Percentiles rank a stretch among this genome's conserved stretches.
Conservation (phyloP, 768 basidiomycete species). For the Tylopilus balloui region DNA sequence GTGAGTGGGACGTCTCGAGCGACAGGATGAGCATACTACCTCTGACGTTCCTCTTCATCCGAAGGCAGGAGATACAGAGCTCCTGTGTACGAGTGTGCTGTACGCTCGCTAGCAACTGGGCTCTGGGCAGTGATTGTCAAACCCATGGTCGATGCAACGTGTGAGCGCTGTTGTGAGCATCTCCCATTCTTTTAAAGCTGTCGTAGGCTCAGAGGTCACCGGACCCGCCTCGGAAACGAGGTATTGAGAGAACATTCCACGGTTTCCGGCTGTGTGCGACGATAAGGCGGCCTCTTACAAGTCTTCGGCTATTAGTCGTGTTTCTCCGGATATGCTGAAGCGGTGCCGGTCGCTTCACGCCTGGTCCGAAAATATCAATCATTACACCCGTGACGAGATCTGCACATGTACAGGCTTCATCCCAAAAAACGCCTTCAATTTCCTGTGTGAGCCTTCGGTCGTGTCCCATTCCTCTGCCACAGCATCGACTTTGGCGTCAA, state of each 20-base stretch:
- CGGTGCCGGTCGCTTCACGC: no score
- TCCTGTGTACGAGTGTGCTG: conserved; percentile 19
- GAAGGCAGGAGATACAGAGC: conserved; percentile 23
- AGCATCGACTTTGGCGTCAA: neutral
- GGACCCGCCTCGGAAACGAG: neutral
- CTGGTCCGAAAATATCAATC: no score
- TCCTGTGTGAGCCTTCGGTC: conserved; percentile 5
- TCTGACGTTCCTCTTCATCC: conserved; percentile 25
- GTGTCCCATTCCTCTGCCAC: neutral
- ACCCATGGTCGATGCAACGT: conserved; percentile 3
- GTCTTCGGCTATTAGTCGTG: no score
- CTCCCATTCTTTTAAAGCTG: neutral
- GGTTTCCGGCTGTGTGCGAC: neutral
- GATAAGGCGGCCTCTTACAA: no score
- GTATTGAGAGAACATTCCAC: neutral
- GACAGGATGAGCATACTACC: conserved; percentile 11
- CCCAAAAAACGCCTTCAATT: conserved; percentile 5
- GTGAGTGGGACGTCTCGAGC: neutral
- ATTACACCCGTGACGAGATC: neutral
- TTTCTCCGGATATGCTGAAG: no score
- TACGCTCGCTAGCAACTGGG: conserved; percentile 8
- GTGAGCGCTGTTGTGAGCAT: neutral
- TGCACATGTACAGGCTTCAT: conserved; percentile 1
- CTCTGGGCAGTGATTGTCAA: neutral
- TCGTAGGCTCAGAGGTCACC: neutral